Conservation (phyloP, 2,329 filamentous ascomycete species). For the Arthrinium puccinioides region DNA sequence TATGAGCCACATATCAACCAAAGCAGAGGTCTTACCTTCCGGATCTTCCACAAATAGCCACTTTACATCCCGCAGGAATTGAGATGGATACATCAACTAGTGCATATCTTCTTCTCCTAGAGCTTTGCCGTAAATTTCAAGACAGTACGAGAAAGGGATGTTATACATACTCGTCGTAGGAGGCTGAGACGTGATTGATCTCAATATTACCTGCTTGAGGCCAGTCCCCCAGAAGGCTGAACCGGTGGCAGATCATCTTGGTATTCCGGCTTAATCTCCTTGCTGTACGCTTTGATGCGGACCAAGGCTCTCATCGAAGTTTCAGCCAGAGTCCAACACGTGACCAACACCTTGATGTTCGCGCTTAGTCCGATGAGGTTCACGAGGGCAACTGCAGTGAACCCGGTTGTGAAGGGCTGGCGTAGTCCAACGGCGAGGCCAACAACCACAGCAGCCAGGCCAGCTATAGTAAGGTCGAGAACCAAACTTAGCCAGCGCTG, state of each 20-base stretch:
- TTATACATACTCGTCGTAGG: too few relatives aligned
- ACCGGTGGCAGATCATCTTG: not conserved
- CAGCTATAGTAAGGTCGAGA: not conserved
- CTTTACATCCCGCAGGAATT: too few relatives aligned
- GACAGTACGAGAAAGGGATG: too few relatives aligned
- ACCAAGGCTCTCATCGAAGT: constrained; percentile 4
- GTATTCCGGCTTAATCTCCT: not conserved
- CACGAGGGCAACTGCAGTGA: constrained; percentile 4
- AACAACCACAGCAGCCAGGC: constrained; percentile 18
- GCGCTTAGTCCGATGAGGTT: constrained; percentile 3
- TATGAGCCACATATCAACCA: not conserved
- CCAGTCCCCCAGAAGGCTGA: too few relatives aligned
- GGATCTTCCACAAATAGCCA: not conserved
- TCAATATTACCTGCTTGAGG: too few relatives aligned
- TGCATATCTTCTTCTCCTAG: too few relatives aligned
- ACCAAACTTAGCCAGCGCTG: constrained; percentile 21
- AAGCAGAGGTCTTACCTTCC: not conserved
- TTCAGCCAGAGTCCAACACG: constrained; percentile 4
- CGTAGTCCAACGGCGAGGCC: constrained; percentile 12
- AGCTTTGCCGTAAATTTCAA: too few relatives aligned
- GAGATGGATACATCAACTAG: too few relatives aligned
- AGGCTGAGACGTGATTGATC: too few relatives aligned
- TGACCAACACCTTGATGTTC: constrained; percentile 1
- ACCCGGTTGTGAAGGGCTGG: not conserved
- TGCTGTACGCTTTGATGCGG: constrained; percentile 3